A percentile compares a stretch with the other conserved stretches of the same genome.
phyloP scores from a whole-genome alignment of 345 rosid species.

The Linum tenue region DNA sequence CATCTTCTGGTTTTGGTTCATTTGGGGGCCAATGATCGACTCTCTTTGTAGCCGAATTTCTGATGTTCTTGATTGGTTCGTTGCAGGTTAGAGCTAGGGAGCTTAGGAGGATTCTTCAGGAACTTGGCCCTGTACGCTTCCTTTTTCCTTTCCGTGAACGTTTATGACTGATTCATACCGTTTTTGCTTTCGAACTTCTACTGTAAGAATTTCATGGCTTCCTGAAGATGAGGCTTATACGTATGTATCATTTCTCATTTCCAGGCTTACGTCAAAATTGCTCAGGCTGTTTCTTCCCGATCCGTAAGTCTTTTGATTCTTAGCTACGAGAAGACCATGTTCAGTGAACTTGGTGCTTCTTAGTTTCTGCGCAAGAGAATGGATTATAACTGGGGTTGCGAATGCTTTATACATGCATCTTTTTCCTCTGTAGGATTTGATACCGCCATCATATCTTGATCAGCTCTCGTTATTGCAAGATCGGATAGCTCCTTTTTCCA shows the following conservation, averaged over 20 bases:
- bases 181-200: background rate
- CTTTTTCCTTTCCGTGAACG: background rate
- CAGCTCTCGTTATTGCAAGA: conserved; percentile 87
- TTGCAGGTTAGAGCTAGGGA: conserved; percentile 82
- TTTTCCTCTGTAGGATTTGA: conserved; percentile 52
- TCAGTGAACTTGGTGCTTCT: background rate
- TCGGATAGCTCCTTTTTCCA: conserved; percentile 82
- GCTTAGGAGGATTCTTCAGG: conserved; percentile 67
- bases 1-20: background rate
- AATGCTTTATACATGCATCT: background rate
- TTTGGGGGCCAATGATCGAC: background rate
- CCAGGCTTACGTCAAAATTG: conserved; percentile 86
- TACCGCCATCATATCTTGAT: conserved; percentile 76
- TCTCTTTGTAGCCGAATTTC: background rate
- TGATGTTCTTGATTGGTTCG: background rate
- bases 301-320: conserved; percentile 41
- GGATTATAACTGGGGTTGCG: background rate
- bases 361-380: background rate
- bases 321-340: background rate
- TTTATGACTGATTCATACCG: background rate
- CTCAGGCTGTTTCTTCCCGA: conserved; percentile 91
- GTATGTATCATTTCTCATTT: conserved; percentile 2
- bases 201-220: too few species aligned
- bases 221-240: too few species aligned
- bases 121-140: conserved; percentile 77